A percentile compares a stretch with the other conserved stretches of the same genome.
These are phyloP conservation scores for Dalbergia cultrata DNA, from an alignment of 306 rosid species.

Conservation along the genomic window DNA sequence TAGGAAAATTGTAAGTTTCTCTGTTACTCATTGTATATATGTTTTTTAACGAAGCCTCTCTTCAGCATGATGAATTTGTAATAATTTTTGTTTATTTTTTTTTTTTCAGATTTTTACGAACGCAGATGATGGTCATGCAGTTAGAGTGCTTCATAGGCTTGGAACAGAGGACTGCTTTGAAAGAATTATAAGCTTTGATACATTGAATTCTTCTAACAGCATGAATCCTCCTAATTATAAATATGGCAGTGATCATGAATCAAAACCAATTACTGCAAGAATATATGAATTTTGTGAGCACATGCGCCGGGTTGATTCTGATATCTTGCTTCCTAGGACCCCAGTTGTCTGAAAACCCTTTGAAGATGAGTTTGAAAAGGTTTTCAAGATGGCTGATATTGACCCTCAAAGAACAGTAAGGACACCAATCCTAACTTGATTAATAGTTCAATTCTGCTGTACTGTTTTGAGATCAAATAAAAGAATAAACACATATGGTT, in stretches of 20 bases:
- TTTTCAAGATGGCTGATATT: slow-evolving; percentile 70
- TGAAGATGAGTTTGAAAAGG: slow-evolving; percentile 67
- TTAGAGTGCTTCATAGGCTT: slow-evolving; percentile 71
- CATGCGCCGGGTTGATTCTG: slow-evolving; percentile 47
- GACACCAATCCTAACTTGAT: not conserved
- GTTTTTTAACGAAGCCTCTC: not conserved
- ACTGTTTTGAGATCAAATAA: too few species aligned
- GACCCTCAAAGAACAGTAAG: slow-evolving; percentile 82
- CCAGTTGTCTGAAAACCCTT: slow-evolving; percentile 89
- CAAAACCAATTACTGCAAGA: not conserved
- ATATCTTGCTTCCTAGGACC: slow-evolving; percentile 58
- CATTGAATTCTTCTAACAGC: slow-evolving; percentile 61
- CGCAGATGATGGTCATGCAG: slow-evolving; percentile 68
- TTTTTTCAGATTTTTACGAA: slow-evolving; percentile 73
- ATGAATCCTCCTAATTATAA: slow-evolving; percentile 18
- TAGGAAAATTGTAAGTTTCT: slow-evolving; percentile 75
- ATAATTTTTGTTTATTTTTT: not conserved
- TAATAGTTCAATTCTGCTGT: not conserved
- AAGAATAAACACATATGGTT: too few species aligned
- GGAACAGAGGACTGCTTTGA: slow-evolving; percentile 94
- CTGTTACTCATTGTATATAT: not conserved
- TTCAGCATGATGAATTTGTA: not conserved
- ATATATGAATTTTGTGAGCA: slow-evolving; percentile 50
- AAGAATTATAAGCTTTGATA: slow-evolving; percentile 78
- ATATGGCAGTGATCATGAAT: slow-evolving; percentile 34